Base-by-base conservation (phyloP, 371 early-diverging fungal genomes). In the Umbelopsis sp. region DNA sequence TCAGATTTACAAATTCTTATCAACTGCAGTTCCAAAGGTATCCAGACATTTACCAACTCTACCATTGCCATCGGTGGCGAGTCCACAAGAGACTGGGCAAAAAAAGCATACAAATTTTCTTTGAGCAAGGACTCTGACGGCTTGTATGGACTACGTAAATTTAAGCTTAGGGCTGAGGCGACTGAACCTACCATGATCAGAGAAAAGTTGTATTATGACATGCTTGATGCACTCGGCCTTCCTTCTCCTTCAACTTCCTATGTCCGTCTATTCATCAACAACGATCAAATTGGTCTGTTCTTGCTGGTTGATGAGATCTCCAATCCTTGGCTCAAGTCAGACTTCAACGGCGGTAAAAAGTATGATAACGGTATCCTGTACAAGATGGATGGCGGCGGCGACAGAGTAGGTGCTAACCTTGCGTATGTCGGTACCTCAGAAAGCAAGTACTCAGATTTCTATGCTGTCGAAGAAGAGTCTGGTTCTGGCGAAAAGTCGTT, bases 91-190 rank as follows among this genome's bases (percentile, higher is more conserved):
- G 63, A 65, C 4, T 82, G 76, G 74, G 76, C 80, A 48, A 82
- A 82, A 51, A 69, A 77, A 25, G 77, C 80, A 14, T 71, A 80
- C 63, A 76, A 68, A 50, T 41, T 77, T 65, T 69, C 65, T 46
- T 69, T 77, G 20, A 75, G 74, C 32, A 72, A 70, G 10, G 73
- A 77, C 12, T 71, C 57, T 64, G 73, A 74, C 70, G 75, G 74
- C 44, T 66, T 82, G 9, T 81, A 75, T 50, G 81, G 77, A n/a
- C 79, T 75, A 14, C 79, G 78, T 62, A 80, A 78, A 32, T n/a
- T 86, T 65, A 86, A 84, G 72, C 45, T 86, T 22, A 79, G 84
- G n/a, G 74, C 86, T 44, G 64, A 74, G 65, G 73, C 74, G 3
- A 69, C 73, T 1, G 86, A 86, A 51, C 76, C 78, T 1, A 78